Conservation (phyloP, 257 asterid species). For the Solanum corneliomulleri region DNA sequence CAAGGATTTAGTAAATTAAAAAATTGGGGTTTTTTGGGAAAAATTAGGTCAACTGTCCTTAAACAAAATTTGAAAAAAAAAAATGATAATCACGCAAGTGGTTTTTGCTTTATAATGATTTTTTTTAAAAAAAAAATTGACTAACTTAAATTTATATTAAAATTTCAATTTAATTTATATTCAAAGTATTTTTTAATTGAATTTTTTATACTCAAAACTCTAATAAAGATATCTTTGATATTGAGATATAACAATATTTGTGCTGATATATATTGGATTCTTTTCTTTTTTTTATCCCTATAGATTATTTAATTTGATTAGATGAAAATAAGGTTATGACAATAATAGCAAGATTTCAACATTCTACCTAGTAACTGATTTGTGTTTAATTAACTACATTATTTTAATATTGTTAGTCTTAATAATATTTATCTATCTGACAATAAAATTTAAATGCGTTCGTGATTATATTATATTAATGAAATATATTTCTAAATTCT, state of each 20-base stretch:
- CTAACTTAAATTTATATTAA: neutral
- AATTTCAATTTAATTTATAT: neutral
- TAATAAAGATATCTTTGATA: too few relatives aligned
- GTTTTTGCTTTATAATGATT: too few relatives aligned
- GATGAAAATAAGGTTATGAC: neutral
- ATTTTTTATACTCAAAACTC: too few relatives aligned
- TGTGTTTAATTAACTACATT: neutral
- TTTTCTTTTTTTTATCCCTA: neutral
- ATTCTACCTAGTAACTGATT: neutral
- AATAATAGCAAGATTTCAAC: neutral
- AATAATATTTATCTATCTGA: too few relatives aligned
- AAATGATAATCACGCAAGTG: neutral
- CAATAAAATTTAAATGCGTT: too few relatives aligned
- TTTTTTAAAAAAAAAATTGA: too few relatives aligned
- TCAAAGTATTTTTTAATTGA: fast-evolving
- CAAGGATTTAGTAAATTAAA: neutral
- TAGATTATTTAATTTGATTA: neutral
- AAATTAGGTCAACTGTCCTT: slow-evolving; percentile 50
- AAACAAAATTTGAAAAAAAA: slow-evolving; percentile 12
- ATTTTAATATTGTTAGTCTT: neutral
- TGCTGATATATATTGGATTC: neutral
- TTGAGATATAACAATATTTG: neutral
- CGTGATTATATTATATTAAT: too few relatives aligned
- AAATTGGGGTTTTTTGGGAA: slow-evolving; percentile 1
- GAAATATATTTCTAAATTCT: neutral